These are phyloP conservation scores for Citrullus colocynthis DNA, from an alignment of 306 rosid genomes.

Conservation along the genomic window DNA sequence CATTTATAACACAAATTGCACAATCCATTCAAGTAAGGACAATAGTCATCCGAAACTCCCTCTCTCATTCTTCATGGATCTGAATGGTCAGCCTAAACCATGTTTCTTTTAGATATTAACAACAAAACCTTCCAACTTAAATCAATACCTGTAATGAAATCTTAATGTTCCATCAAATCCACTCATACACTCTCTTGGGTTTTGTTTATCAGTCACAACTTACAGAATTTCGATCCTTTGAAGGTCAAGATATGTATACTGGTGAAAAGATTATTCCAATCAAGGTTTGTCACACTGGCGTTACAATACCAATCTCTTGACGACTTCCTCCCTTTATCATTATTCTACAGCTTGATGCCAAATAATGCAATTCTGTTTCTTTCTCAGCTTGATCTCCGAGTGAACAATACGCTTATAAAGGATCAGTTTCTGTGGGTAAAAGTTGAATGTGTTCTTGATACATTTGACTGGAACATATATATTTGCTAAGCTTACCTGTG, in stretches of 20 bases:
- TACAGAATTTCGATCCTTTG: slow-evolving; percentile 57
- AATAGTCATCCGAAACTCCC: neutral
- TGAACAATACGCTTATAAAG: slow-evolving; percentile 72
- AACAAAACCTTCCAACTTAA: neutral
- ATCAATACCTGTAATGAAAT: neutral
- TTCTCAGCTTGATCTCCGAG: slow-evolving; percentile 82
- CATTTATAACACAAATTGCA: slow-evolving; percentile 62
- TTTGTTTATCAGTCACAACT: slow-evolving; percentile 55
- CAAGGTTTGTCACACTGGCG: slow-evolving; percentile 32
- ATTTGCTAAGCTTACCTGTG: neutral
- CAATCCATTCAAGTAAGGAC: slow-evolving; percentile 63
- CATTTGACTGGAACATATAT: slow-evolving; percentile 6
- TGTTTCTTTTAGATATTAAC: neutral
- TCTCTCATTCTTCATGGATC: neutral
- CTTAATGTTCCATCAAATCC: neutral
- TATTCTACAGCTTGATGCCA: neutral
- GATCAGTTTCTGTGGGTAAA: slow-evolving; percentile 94
- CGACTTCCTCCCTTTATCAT: neutral
- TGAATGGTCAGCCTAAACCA: neutral
- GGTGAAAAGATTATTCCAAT: slow-evolving; percentile 85
- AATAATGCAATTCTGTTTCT: neutral
- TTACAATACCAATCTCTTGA: neutral
- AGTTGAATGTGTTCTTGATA: slow-evolving; percentile 12
- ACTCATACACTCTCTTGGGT: neutral
- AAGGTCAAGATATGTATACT: slow-evolving; percentile 84